Evolutionary conservation across 163 green algal species (phyloP), one percentile per base, ranked within the genome.

Genomic region (Chloromonas sp.): DNA sequence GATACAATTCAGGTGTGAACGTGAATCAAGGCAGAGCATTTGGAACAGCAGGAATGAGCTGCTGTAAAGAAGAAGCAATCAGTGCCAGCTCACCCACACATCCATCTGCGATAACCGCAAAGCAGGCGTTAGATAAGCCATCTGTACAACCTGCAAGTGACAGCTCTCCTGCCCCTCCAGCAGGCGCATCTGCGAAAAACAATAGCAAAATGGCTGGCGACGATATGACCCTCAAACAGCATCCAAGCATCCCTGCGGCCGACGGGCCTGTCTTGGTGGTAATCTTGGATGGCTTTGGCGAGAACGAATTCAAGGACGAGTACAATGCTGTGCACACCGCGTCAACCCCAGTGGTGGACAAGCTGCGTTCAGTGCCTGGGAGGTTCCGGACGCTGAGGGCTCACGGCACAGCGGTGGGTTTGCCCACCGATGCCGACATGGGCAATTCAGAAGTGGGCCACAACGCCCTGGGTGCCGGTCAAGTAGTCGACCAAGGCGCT

Each of bases 381-480:
- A 83, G 88, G 58, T 95, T 87, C 84, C 89, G 91, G 61, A 89
- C 86, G 2, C 86, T 96, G n/a, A 90, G 93, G 81, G 96, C 96
- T 0, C 96, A 99, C 87, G 96, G 96, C 59, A 95, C 86, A 0
- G 95, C 95, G 1, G 96, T 99, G 3, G 96, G 96, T 14, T 93
- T 99, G 80, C 96, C 96, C 59, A 94, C 86, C n/a, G 93, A 98
- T 70, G 93, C 90, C 1, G 96, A 98, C 86, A 98, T 98, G 96
- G 96, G 82, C 82, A 85, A 95, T 85, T 90, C 70, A 61, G 85
- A 95, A 84, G 93, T 97, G 59, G 94, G 94, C 1, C 94, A 97
- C 91, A 96, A 96, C 84, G 93, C 94, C 14, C 88, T 97, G 58
- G 94, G 92, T 61, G 89, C 93, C 2, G 94, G 94, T 2, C 92